Evolutionary conservation across 2,329 filamentous ascomycete species (phyloP).

Genomic region (Alternaria sp.): DNA sequence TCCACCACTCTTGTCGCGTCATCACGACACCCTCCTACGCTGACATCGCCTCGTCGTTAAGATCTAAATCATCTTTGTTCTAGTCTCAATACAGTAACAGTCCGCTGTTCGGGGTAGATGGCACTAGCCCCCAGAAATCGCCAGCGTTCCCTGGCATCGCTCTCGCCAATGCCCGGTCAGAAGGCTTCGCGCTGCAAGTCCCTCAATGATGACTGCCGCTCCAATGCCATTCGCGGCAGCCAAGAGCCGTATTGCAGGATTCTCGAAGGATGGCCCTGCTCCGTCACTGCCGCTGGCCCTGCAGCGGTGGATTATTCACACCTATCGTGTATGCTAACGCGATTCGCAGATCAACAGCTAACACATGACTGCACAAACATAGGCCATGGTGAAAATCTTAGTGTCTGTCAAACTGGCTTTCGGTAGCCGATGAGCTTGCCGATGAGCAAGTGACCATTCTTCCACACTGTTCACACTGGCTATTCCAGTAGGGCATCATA

Average conservation of each 20-base stretch:
- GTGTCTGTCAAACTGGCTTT: constrained; percentile 17
- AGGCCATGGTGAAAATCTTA: constrained; percentile 20
- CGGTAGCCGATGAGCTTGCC: constrained; percentile 24
- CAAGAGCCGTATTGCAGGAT: constrained; percentile 26
- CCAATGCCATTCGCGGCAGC: constrained; percentile 25
- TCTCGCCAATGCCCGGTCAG: constrained; percentile 32
- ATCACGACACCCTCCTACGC: constrained; percentile 15
- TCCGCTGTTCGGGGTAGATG: constrained; percentile 39
- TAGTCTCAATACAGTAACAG: constrained; percentile 16
- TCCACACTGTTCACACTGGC: background rate
- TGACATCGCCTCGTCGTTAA: constrained; percentile 19
- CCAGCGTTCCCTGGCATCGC: constrained; percentile 11
- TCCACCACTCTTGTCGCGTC: constrained; percentile 27
- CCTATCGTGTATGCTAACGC: constrained; percentile 26
- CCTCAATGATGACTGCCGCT: constrained; percentile 24
- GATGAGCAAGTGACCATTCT: constrained; percentile 28
- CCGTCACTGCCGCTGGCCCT: constrained; percentile 18
- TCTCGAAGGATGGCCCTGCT: constrained; percentile 35
- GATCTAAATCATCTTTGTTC: constrained; percentile 16
- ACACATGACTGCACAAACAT: constrained; percentile 33
- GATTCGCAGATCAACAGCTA: constrained; percentile 27
- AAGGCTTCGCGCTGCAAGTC: constrained; percentile 29
- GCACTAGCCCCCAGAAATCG: constrained; percentile 6
- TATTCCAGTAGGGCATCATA: background rate
- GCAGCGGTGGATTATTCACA: constrained; percentile 16